Conservation (phyloP, 2,329 filamentous ascomycete genomes). For the Calonectria crousiana region DNA sequence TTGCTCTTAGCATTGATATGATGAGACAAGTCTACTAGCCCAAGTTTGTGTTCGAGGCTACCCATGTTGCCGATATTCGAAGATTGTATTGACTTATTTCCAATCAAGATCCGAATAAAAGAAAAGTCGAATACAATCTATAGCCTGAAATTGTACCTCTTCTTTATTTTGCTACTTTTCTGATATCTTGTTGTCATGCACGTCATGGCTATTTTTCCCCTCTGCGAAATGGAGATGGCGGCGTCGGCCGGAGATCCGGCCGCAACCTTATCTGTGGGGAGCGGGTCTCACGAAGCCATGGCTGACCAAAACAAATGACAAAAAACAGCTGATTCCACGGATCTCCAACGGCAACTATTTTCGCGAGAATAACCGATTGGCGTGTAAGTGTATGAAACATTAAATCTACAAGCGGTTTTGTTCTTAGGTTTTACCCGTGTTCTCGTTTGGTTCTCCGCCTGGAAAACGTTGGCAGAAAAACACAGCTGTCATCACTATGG, state of each 20-base stretch:
- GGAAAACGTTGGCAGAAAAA: neutral
- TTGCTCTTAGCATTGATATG: slow-evolving; percentile 47
- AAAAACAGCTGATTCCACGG: neutral
- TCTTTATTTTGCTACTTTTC: neutral
- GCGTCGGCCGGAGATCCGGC: neutral
- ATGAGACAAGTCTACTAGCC: slow-evolving; percentile 43
- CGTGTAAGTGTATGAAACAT: no score
- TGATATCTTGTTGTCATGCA: neutral
- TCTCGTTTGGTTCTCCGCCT: neutral
- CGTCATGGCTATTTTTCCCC: neutral
- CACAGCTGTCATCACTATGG: slow-evolving; percentile 1
- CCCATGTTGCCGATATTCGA: slow-evolving; percentile 10
- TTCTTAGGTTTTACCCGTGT: neutral
- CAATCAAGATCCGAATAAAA: neutral
- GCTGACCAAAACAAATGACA: neutral
- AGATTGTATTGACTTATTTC: neutral
- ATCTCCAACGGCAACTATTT: neutral
- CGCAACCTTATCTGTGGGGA: neutral
- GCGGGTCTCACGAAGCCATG: neutral
- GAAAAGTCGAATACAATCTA: no score
- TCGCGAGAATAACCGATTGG: accelerated
- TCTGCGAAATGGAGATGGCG: neutral
- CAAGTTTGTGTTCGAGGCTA: slow-evolving; percentile 1
- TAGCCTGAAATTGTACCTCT: neutral
- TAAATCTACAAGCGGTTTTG: neutral